Percentiles rank a stretch among this genome's conserved stretches.
Conservation (phyloP, 805 yeast species). For the Candida chilensis region DNA sequence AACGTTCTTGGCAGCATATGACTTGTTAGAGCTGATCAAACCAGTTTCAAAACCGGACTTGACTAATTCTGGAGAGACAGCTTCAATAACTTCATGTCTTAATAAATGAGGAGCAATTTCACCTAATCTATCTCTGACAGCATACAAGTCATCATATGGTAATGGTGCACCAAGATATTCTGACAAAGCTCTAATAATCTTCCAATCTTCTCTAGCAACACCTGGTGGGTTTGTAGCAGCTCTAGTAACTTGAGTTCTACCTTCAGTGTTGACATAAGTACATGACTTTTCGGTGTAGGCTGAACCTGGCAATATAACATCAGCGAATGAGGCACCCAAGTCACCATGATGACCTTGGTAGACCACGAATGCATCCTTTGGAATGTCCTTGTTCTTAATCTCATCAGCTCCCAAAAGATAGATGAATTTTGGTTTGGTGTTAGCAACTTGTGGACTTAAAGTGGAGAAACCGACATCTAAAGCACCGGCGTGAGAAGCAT, state of each 20-base stretch:
- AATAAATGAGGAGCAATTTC: slow-evolving; percentile 77
- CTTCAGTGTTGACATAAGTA: slow-evolving; percentile 84
- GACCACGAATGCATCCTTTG: slow-evolving; percentile 78
- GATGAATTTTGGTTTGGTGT: slow-evolving; percentile 58
- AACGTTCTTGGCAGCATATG: slow-evolving; percentile 23
- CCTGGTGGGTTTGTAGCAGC: slow-evolving; percentile 89
- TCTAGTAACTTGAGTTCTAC: slow-evolving; percentile 75
- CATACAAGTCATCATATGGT: slow-evolving; percentile 67
- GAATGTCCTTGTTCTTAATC: slow-evolving; percentile 56
- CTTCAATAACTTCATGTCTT: slow-evolving; percentile 68
- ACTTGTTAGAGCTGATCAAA: slow-evolving; percentile 23
- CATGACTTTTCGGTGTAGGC: slow-evolving; percentile 86
- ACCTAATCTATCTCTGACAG: slow-evolving; percentile 59
- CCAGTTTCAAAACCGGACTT: slow-evolving; percentile 45
- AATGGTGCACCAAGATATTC: slow-evolving; percentile 65
- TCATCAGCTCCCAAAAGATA: slow-evolving; percentile 85
- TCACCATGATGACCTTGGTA: slow-evolving; percentile 94
- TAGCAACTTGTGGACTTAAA: slow-evolving; percentile 31
- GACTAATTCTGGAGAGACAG: slow-evolving; percentile 48
- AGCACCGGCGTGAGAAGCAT: slow-evolving; percentile 84
- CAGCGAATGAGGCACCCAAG: slow-evolving; percentile 80
- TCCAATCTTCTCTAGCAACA: slow-evolving; percentile 89
- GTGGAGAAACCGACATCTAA: slow-evolving; percentile 73
- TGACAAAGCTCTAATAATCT: slow-evolving; percentile 71
- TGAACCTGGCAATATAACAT: slow-evolving; percentile 77